Percentiles rank a stretch among this genome's conserved stretches.
Conservation (phyloP, 257 asterid species). For the Solanum pinnatisectum region DNA sequence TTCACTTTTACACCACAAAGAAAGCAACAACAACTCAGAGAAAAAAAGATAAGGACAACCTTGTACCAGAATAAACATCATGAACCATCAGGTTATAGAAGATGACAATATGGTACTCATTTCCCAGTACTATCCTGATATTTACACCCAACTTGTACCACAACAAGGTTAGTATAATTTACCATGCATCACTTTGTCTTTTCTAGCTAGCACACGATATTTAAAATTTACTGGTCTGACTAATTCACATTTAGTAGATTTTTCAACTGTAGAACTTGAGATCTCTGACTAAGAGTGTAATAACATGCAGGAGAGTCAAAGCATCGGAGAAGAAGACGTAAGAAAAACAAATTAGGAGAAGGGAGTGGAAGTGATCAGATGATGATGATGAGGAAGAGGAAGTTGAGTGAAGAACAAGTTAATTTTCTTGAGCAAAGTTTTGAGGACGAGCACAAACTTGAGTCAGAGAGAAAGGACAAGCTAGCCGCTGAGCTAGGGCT, state of each 20-base stretch:
- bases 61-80: neutral
- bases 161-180: conserved; percentile 22
- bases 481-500: conserved; percentile 78
- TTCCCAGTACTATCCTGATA: conserved; percentile 43
- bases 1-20: neutral
- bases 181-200: neutral
- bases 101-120: conserved; percentile 36
- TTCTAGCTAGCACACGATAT: neutral
- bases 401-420: conserved; percentile 68
- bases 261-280: neutral
- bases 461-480: conserved; percentile 78
- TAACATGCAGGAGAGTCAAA: conserved; percentile 20
- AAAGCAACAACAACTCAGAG: neutral
- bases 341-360: conserved; percentile 24
- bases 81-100: conserved; percentile 19
- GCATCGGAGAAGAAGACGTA: conserved; percentile 23
- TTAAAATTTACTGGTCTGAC: neutral
- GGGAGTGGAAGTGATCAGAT: conserved; percentile 12
- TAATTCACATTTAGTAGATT: neutral
- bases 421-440: conserved; percentile 49
- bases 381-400: conserved; percentile 56
- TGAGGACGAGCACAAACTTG: conserved; percentile 64
- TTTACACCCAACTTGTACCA: conserved; percentile 23
- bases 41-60: neutral
- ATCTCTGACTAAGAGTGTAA: neutral